Conservation (phyloP, 441 rosid genomes). For the Monsonia emarginata region DNA sequence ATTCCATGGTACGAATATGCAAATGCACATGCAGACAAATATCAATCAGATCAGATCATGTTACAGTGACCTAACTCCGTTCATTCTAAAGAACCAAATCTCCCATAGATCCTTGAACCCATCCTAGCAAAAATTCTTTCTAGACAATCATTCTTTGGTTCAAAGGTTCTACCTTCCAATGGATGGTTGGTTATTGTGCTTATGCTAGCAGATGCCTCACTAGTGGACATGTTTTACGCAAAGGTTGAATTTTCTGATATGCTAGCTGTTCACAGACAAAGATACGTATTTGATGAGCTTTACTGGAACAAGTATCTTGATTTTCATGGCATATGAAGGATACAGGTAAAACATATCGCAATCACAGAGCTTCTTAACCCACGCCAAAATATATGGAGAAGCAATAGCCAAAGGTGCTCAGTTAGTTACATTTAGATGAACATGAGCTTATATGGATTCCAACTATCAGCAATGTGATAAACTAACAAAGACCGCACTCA, state of each 20-base stretch:
- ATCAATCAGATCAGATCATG: not conserved
- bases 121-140: not conserved
- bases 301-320: not conserved
- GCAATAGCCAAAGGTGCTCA: not conserved
- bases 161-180: not conserved
- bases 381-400: constrained; percentile 7
- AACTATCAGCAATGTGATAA: not conserved
- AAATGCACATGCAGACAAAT: not conserved
- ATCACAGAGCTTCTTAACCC: not conserved
- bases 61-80: not conserved
- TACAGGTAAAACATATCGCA: not conserved
- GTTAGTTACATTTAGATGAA: constrained; percentile 1
- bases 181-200: not conserved
- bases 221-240: constrained; percentile 5
- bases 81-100: constrained; percentile 3
- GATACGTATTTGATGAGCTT: constrained; percentile 1
- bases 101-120: not conserved
- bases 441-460: not conserved
- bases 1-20: not conserved
- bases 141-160: constrained; percentile 1
- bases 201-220: constrained; percentile 6
- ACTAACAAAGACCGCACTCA: not conserved
- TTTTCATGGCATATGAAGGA: not conserved
- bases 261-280: constrained; percentile 4
- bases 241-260: constrained; percentile 1